These are phyloP conservation scores for Colletotrichum brevisporum DNA, from an alignment of 2,329 filamentous ascomycete genomes.

Conservation along the genomic window DNA sequence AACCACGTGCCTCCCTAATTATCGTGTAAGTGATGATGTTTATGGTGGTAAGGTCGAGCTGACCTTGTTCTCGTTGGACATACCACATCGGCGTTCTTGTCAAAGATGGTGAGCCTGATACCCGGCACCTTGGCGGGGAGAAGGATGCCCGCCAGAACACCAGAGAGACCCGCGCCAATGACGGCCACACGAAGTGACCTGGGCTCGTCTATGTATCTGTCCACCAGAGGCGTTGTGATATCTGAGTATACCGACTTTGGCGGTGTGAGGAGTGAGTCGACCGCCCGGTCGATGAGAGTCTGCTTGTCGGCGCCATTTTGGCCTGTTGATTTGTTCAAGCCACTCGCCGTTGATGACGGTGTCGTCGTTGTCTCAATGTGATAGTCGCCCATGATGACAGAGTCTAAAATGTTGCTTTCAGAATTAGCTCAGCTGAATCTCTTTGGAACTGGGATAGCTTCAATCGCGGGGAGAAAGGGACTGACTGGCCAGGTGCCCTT, in stretches of 20 bases:
- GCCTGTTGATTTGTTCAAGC: not conserved
- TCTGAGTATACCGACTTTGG: conserved; percentile 35
- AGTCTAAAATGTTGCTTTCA: not conserved
- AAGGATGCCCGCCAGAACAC: conserved; percentile 75
- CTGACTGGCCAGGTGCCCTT: not conserved
- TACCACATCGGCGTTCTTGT: conserved; percentile 78
- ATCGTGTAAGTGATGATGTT: not conserved
- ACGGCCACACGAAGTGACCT: conserved; percentile 68
- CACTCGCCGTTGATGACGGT: not conserved
- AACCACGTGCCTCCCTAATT: conserved; percentile 66
- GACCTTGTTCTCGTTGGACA: conserved; percentile 45
- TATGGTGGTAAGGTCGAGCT: fast-evolving
- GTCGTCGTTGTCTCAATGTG: conserved; percentile 20
- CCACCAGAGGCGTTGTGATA: conserved; percentile 46
- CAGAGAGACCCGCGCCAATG: conserved; percentile 75
- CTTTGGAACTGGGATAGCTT: not conserved
- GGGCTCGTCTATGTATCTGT: conserved; percentile 62
- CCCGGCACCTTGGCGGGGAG: conserved; percentile 78
- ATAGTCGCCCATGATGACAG: conserved; percentile 32
- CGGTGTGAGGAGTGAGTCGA: conserved; percentile 32
- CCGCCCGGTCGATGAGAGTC: conserved; percentile 12
- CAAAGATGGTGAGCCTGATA: conserved; percentile 75
- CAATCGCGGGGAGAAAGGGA: not conserved
- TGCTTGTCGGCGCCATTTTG: conserved; percentile 10
- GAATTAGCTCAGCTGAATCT: not conserved